A percentile compares a stretch with the other conserved stretches of the same genome.
These are phyloP conservation scores for Lachnellula arida DNA, from an alignment of 2,329 filamentous ascomycete species.

Conservation along the genomic window DNA sequence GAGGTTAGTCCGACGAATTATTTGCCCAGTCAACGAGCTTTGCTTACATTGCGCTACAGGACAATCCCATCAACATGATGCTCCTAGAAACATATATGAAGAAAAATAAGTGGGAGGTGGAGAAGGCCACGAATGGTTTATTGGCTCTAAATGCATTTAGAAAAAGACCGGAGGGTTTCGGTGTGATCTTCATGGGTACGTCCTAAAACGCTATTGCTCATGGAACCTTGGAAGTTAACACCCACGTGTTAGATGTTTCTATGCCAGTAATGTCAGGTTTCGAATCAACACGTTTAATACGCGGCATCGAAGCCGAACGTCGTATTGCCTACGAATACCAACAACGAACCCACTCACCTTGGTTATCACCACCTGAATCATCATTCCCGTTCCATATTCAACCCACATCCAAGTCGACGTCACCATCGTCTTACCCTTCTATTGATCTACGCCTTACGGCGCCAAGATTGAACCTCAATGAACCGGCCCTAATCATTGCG, in stretches of 20 bases:
- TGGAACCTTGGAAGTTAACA: slow-evolving; percentile 26
- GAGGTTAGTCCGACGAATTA: slow-evolving; percentile 12
- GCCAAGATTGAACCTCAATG: slow-evolving; percentile 32
- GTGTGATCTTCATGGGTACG: slow-evolving; percentile 45
- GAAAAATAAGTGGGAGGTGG: slow-evolving; percentile 29
- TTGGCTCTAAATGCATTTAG: slow-evolving; percentile 42
- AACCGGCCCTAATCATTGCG: slow-evolving; percentile 42
- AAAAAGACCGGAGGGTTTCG: slow-evolving; percentile 29
- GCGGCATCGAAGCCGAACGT: slow-evolving; percentile 38
- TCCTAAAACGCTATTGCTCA: not conserved
- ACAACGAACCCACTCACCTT: slow-evolving; percentile 12
- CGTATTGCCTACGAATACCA: slow-evolving; percentile 17
- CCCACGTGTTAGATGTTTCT: slow-evolving; percentile 39
- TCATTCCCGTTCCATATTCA: slow-evolving; percentile 7
- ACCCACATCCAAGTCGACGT: not conserved
- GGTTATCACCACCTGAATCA: not conserved
- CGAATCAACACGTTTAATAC: slow-evolving; percentile 43
- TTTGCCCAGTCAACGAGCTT: not conserved
- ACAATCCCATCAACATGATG: slow-evolving; percentile 28
- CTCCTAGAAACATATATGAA: slow-evolving; percentile 27
- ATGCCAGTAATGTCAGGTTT: slow-evolving; percentile 52
- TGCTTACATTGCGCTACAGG: not conserved
- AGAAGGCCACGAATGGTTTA: slow-evolving; percentile 40
- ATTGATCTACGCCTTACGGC: not conserved
- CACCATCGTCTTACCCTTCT: not conserved